A percentile compares a stretch with the other conserved stretches of the same genome.
Conservation (phyloP, 2,329 filamentous ascomycete species). For the Aspergillus uvarum region DNA sequence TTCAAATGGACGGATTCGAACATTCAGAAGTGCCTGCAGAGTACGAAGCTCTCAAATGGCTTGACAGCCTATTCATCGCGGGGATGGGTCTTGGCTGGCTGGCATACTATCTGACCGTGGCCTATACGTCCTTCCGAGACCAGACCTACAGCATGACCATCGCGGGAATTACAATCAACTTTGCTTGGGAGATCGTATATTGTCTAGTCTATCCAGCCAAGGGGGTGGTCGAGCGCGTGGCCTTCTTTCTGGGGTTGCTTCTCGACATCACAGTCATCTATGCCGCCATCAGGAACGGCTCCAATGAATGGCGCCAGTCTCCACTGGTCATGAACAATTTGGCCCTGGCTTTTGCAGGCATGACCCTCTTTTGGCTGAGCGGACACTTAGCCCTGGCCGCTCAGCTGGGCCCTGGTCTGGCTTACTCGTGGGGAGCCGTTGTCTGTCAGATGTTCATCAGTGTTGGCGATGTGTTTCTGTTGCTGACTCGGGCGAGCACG, state of each 20-base stretch:
- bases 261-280: conserved; percentile 19
- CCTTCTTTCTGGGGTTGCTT: conserved; percentile 7
- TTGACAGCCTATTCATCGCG: conserved; percentile 7
- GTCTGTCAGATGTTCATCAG: conserved; percentile 15
- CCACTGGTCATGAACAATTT: conserved; percentile 18
- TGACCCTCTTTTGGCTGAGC: conserved; percentile 5
- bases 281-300: conserved; percentile 11
- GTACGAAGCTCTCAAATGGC: conserved; percentile 9
- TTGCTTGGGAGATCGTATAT: conserved; percentile 22
- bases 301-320: conserved; percentile 20
- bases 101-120: conserved; percentile 17
- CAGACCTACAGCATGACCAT: conserved; percentile 19
- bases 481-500: conserved; percentile 16
- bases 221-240: conserved; percentile 6
- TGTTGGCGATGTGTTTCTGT: conserved; percentile 14
- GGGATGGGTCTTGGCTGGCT: conserved; percentile 18
- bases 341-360: conserved; percentile 10
- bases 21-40: neutral
- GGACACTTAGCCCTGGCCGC: conserved; percentile 9
- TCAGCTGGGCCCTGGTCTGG: conserved; percentile 12
- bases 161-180: conserved; percentile 17
- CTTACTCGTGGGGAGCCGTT: conserved; percentile 15
- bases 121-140: conserved; percentile 16
- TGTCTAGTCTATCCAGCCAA: conserved; percentile 17
- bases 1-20: conserved; percentile 10